These are phyloP conservation scores for Gentiana dahurica DNA, from an alignment of 257 asterid genomes.

Conservation along the genomic window DNA sequence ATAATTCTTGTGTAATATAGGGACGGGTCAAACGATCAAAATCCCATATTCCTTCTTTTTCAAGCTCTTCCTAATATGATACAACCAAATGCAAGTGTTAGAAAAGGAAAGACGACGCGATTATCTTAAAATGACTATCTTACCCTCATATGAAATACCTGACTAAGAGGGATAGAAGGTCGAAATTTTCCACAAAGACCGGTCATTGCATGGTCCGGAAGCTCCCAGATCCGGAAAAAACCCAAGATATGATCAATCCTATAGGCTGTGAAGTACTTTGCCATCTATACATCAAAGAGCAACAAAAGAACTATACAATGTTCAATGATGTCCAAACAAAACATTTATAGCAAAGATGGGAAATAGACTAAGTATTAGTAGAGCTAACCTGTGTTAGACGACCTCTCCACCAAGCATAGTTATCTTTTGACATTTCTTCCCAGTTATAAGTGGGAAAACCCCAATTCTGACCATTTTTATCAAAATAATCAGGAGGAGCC, in stretches of 20 bases:
- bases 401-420: constrained; percentile 97
- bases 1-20: constrained; percentile 37
- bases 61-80: constrained; percentile 68
- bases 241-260: constrained; percentile 95
- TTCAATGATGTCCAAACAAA: background rate
- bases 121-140: too few relatives aligned
- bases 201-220: constrained; percentile 92
- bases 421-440: constrained; percentile 99
- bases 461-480: constrained; percentile 98
- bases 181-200: constrained; percentile 96
- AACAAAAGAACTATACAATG: background rate
- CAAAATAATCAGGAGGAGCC: constrained; percentile 97
- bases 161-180: constrained; percentile 89
- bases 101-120: too few relatives aligned
- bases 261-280: constrained; percentile 90
- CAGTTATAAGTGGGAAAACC: constrained; percentile 98
- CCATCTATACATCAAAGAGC: constrained; percentile 51
- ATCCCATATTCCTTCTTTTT: constrained; percentile 94
- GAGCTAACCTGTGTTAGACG: constrained; percentile 78
- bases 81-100: too few relatives aligned
- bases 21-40: constrained; percentile 80
- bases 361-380: background rate
- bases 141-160: constrained; percentile 23
- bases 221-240: constrained; percentile 97
- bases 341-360: background rate